Evolutionary conservation across 2,329 filamentous ascomycete species (phyloP), one percentile per base, ranked within the genome.

Genomic region (Plectosphaerella sp.): DNA sequence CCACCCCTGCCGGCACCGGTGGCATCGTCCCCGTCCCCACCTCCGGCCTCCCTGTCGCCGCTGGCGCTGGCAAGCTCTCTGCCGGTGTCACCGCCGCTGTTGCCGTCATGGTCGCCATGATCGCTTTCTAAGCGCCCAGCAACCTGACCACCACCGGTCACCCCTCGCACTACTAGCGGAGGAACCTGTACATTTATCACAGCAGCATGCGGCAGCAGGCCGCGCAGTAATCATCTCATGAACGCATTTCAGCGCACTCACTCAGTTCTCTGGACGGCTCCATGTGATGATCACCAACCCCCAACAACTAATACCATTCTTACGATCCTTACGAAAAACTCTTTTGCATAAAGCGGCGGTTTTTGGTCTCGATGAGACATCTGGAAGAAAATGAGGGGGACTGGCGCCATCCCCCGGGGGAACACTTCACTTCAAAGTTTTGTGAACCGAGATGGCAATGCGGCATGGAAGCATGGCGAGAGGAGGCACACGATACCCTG

Each of bases 251-350:
- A 33, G 28, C 28, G 28, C 28, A 33, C 28, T 33, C 28, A 10
- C 28, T 10, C 8, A 33, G 28, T 33, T 33, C 28, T 33, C 28
- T 33, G 28, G 28, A 33, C 28, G 53, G 50, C 56, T 22, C 56
- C 52, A 57, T 55, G 53, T 60, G 52, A 52, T 56, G 52, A 52
- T 52, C 49, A 45, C 39, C 47, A 24, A 28, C 39, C 39, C 45
- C 47, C 28, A 33, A 33, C 28, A 48, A 53, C 50, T 55, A 57
- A 62, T 78, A 69, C 67, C 66, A 72, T 80, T 79, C 75, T 78
- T 74, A 80, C 78, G 77, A 79, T 81, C 77, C 75, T 80, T 79
- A 77, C 71, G 73, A 77, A 70, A 66, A 66, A 63, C 20, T 39
- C 33, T 43, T 49, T 56, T 54, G 51, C 48, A 52, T 51, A 43